Evolutionary conservation across 2,329 filamentous ascomycete species (phyloP).

Genomic region (Aspergillus unguis): DNA sequence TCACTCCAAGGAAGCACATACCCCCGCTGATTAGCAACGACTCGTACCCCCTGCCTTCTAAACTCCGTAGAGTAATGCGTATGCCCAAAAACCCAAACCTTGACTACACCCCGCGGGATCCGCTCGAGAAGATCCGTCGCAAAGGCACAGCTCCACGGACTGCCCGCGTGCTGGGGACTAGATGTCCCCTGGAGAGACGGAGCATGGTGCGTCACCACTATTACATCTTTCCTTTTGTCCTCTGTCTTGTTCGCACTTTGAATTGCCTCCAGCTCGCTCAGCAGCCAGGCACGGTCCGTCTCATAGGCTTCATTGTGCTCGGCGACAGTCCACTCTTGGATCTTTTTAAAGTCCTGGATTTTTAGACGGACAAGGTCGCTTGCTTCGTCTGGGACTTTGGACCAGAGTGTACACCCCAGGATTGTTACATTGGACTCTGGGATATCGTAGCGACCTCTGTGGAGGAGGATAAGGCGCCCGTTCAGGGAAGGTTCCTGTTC

Average conservation of each 20-base stretch:
- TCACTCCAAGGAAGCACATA: conserved; percentile 32
- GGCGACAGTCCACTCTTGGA: conserved; percentile 51
- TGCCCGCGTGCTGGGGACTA: conserved; percentile 48
- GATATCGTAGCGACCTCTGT: conserved; percentile 26
- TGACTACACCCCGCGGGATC: conserved; percentile 24
- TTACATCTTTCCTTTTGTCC: conserved; percentile 23
- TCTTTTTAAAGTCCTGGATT: conserved; percentile 55
- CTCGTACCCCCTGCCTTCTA: conserved; percentile 29
- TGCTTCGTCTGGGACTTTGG: conserved; percentile 43
- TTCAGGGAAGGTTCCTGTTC: conserved; percentile 27
- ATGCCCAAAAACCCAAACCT: conserved; percentile 46
- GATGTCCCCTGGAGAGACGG: conserved; percentile 51
- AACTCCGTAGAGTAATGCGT: conserved; percentile 47
- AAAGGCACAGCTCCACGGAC: conserved; percentile 51
- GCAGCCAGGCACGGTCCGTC: conserved; percentile 53
- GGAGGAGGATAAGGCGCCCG: conserved; percentile 26
- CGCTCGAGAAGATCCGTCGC: conserved; percentile 49
- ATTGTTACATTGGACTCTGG: conserved; percentile 44
- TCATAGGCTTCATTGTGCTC: conserved; percentile 50
- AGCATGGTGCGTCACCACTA: conserved; percentile 59
- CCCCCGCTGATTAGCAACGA: conserved; percentile 47
- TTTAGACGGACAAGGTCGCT: conserved; percentile 41
- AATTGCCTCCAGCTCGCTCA: conserved; percentile 31
- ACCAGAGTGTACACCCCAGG: conserved; percentile 60
- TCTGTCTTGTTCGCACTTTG: conserved; percentile 11